Conservation (phyloP, 129 eudicot species). For the Pulicaria dysenterica region DNA sequence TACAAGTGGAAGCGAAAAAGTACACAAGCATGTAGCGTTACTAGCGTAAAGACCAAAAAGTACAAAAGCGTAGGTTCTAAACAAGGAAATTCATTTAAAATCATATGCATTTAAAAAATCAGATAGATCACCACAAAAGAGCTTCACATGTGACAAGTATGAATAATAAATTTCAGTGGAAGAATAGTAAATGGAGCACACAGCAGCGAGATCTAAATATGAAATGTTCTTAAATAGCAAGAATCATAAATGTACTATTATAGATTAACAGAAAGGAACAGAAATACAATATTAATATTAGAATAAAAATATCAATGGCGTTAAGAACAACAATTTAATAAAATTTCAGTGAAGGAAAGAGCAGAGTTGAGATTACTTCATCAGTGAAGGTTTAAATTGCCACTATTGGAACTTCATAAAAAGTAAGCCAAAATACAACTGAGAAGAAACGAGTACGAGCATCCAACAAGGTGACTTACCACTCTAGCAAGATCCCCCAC, state of each 20-base stretch:
- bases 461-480: constrained; percentile 51
- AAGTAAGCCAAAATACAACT: constrained; percentile 2
- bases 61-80: constrained; percentile 9
- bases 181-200: constrained; percentile 13
- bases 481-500: constrained; percentile 98
- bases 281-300: neutral
- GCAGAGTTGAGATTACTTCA: constrained; percentile 20
- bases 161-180: neutral
- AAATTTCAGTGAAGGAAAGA: constrained; percentile 3
- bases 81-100: neutral
- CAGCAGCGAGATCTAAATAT: neutral
- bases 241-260: neutral
- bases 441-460: constrained; percentile 20
- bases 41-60: neutral
- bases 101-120: neutral
- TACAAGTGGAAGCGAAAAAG: constrained; percentile 18
- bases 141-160: constrained; percentile 14
- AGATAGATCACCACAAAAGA: constrained; percentile 10
- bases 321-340: neutral
- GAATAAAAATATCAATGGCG: neutral
- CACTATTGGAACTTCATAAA: constrained; percentile 6
- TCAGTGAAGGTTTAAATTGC: neutral
- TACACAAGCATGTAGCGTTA: neutral
- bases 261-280: neutral
- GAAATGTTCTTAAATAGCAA: neutral